These are phyloP conservation scores for Aureoboletus auriporus DNA, from an alignment of 768 basidiomycete genomes.

Conservation along the genomic window DNA sequence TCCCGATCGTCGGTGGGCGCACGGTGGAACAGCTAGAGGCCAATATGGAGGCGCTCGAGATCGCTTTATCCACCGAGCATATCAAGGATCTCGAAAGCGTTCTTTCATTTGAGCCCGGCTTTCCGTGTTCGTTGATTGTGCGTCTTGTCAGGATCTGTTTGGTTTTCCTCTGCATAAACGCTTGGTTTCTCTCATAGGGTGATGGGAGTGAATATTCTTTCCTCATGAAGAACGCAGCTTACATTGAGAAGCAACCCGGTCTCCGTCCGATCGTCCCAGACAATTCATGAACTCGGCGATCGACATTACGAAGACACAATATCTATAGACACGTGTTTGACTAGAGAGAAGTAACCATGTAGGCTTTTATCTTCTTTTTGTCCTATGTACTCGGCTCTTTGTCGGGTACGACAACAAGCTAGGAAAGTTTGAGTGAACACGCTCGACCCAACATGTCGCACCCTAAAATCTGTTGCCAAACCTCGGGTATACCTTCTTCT, in stretches of 20 bases:
- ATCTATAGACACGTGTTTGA: too few species aligned
- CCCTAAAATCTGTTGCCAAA: conserved; percentile 59
- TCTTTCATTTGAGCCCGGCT: conserved; percentile 44
- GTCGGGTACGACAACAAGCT: neutral
- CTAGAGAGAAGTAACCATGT: too few species aligned
- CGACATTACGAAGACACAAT: too few species aligned
- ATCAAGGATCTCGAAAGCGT: conserved; percentile 42
- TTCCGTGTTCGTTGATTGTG: conserved; percentile 33
- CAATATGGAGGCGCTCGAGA: conserved; percentile 49
- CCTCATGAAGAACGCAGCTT: conserved; percentile 11
- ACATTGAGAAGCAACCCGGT: conserved; percentile 19
- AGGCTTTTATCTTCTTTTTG: too few species aligned
- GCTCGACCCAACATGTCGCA: conserved; percentile 35
- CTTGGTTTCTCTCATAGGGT: conserved; percentile 13
- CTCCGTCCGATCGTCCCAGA: conserved; percentile 4
- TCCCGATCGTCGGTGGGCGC: conserved; percentile 49
- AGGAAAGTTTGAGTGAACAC: neutral
- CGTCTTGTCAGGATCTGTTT: conserved; percentile 9
- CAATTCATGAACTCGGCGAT: neutral
- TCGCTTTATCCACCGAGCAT: conserved; percentile 42
- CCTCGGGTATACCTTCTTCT: conserved; percentile 60
- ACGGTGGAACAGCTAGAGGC: conserved; percentile 49
- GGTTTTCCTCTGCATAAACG: neutral
- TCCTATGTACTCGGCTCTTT: too few species aligned
- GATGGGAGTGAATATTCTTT: conserved; percentile 21